phyloP scores from a whole-genome alignment of 1,139 yeast species.

The Saccharomyces hybrid region DNA sequence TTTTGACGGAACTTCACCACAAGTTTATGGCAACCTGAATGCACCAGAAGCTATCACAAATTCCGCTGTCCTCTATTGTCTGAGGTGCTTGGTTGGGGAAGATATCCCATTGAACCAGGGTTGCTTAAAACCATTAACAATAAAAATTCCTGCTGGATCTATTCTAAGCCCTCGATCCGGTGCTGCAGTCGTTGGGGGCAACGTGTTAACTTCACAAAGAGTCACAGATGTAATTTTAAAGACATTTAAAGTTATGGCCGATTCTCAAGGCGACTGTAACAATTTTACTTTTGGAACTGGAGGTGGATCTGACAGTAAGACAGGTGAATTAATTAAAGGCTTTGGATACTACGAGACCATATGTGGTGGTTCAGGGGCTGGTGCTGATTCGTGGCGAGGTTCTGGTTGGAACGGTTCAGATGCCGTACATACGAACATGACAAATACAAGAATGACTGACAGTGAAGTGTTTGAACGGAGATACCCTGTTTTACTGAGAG shows the following conservation, averaged over 20 bases:
- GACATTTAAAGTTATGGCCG: conserved; percentile 72
- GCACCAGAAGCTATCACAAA: conserved; percentile 69
- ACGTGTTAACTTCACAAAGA: conserved; percentile 80
- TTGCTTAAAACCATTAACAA: conserved; percentile 61
- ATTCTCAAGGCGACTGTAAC: conserved; percentile 70
- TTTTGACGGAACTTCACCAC: conserved; percentile 47
- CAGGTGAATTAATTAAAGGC: conserved; percentile 40
- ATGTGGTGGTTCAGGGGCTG: conserved; percentile 68
- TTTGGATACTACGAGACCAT: conserved; percentile 70
- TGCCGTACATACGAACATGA: conserved; percentile 66
- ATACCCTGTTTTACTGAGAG: conserved; percentile 54
- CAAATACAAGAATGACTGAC: conserved; percentile 64
- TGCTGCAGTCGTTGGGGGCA: conserved; percentile 86
- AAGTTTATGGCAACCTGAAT: conserved; percentile 53
- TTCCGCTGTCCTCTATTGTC: conserved; percentile 73
- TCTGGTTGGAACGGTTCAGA: conserved; percentile 53
- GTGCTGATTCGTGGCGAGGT: conserved; percentile 48
- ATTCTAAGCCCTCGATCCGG: conserved; percentile 63
- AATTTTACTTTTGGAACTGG: conserved; percentile 63
- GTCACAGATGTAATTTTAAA: conserved; percentile 71
- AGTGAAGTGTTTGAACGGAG: conserved; percentile 60
- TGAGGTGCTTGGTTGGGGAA: conserved; percentile 65
- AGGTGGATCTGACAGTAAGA: conserved; percentile 30
- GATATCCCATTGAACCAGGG: conserved; percentile 85
- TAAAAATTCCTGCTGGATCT: conserved; percentile 60